These are phyloP conservation scores for Chaetomium globosum DNA, from an alignment of 2,329 filamentous ascomycete species.

Conservation along the genomic window DNA sequence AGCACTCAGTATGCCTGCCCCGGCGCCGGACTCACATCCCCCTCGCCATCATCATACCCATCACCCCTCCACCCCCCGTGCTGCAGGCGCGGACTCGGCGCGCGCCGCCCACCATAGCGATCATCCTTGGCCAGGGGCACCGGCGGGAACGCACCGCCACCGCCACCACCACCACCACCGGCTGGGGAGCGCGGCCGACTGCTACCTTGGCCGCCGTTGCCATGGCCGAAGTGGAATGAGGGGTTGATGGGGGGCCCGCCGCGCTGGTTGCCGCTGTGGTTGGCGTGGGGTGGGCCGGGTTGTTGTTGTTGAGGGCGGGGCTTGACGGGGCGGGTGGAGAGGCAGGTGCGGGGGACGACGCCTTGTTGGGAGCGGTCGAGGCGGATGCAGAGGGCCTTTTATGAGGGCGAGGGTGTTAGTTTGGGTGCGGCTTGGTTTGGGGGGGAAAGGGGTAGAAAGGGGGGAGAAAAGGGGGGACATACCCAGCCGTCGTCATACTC, in stretches of 20 bases:
- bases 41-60: slow-evolving; percentile 49
- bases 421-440: slow-evolving; percentile 33
- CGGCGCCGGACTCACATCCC: slow-evolving; percentile 47
- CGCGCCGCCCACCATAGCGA: background rate
- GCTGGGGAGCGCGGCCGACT: background rate
- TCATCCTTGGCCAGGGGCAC: slow-evolving; percentile 5
- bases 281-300: too few species aligned
- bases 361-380: slow-evolving; percentile 91
- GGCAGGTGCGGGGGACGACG: slow-evolving; percentile 88
- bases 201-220: slow-evolving; percentile 30
- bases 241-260: slow-evolving; percentile 54
- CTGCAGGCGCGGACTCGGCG: slow-evolving; percentile 32
- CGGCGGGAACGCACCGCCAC: background rate
- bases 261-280: slow-evolving; percentile 8
- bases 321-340: slow-evolving; percentile 90
- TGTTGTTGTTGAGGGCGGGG: slow-evolving; percentile 63
- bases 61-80: slow-evolving; percentile 37
- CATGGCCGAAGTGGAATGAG: slow-evolving; percentile 47
- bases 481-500: slow-evolving; percentile 99
- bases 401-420: slow-evolving; percentile 23
- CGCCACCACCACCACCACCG: background rate
- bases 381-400: slow-evolving; percentile 81
- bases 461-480: slow-evolving; percentile 47
- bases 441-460: slow-evolving; percentile 33
- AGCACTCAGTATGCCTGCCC: slow-evolving; percentile 54